Percentiles rank a stretch among this genome's conserved stretches.
Evolutionary conservation across 768 basidiomycete genomes (phyloP).

Genomic region (Xerocomus brunneocitrinus): DNA sequence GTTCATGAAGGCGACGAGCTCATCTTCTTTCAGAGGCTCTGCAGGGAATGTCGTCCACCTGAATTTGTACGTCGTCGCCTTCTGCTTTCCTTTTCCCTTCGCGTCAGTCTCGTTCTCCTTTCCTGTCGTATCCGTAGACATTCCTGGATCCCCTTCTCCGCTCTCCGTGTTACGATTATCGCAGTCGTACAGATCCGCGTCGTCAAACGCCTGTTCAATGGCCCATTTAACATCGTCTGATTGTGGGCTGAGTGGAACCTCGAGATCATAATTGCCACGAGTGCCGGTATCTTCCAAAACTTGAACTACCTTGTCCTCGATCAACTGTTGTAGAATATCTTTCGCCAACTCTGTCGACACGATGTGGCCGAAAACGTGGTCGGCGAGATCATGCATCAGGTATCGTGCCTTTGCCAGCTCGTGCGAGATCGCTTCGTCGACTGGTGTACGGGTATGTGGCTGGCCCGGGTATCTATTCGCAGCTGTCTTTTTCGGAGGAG

Average conservation of each 20-base stretch:
- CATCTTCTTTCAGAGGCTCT: no score
- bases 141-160: neutral
- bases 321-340: neutral
- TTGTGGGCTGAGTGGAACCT: neutral
- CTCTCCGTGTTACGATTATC: neutral
- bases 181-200: neutral
- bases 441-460: neutral
- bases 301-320: neutral
- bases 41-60: no score
- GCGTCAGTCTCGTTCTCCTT: neutral
- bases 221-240: neutral
- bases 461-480: no score
- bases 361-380: neutral
- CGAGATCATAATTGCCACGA: no score
- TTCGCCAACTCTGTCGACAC: constrained; percentile 1
- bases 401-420: constrained; percentile 8
- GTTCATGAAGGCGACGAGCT: no score
- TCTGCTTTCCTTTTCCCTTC: neutral
- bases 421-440: constrained; percentile 1
- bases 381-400: neutral
- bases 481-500: no score
- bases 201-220: neutral
- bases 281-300: neutral
- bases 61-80: neutral
- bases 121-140: neutral